Conservation (phyloP, 1,284 basidiomycete genomes). For the Leccinum griseonigrum region DNA sequence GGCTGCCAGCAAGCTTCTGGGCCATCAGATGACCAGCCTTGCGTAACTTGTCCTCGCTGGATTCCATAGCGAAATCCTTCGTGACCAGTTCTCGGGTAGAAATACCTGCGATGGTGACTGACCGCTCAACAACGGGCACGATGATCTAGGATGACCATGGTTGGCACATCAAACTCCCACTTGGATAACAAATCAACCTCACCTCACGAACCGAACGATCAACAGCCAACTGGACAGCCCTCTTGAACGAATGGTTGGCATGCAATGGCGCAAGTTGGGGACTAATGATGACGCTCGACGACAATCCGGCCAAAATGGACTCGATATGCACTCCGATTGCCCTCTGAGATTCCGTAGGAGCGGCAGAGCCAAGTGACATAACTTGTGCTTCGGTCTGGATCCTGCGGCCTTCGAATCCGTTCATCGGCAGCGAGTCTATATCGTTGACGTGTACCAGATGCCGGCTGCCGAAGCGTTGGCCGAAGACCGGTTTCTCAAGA, state of each 20-base stretch:
- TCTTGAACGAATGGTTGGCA: constrained; percentile 84
- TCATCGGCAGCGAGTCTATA: constrained; percentile 69
- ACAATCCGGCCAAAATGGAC: constrained; percentile 73
- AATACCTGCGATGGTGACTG: constrained; percentile 98
- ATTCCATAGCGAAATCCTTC: constrained; percentile 96
- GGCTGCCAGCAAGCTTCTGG: constrained; percentile 93
- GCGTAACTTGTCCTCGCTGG: constrained; percentile 88
- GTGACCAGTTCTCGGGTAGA: constrained; percentile 94
- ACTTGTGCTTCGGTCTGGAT: constrained; percentile 54
- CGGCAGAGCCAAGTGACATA: constrained; percentile 53
- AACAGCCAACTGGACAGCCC: constrained; percentile 88
- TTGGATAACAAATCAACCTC: constrained; percentile 19
- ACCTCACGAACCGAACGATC: constrained; percentile 95
- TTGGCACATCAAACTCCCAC: neutral
- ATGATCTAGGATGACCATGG: constrained; percentile 64
- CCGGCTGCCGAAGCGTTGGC: constrained; percentile 45
- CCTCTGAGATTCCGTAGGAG: constrained; percentile 58
- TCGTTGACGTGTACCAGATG: constrained; percentile 65
- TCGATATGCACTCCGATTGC: constrained; percentile 71
- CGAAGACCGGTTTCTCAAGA: constrained; percentile 72
- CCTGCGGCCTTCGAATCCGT: constrained; percentile 56
- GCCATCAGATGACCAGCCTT: constrained; percentile 96
- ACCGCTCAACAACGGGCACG: constrained; percentile 95
- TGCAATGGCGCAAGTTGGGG: constrained; percentile 71
- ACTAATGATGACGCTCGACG: constrained; percentile 78